A percentile compares a stretch with the other conserved stretches of the same genome.
Evolutionary conservation across 805 yeast genomes (phyloP).

Genomic region (Lachancea nothofagi): DNA sequence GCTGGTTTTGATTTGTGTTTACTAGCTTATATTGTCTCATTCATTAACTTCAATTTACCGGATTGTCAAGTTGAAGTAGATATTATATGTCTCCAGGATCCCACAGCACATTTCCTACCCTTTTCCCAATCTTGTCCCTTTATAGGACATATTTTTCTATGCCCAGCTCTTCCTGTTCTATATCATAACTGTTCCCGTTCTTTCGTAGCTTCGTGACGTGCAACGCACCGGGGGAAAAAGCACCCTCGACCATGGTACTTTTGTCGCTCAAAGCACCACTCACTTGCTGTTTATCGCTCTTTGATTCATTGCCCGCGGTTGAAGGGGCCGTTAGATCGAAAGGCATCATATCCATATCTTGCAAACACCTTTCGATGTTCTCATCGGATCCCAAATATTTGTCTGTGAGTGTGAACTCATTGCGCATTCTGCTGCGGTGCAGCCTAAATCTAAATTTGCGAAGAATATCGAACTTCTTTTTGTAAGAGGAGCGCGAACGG

Average conservation of each 20-base stretch:
- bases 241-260: slow-evolving; percentile 3
- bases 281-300: background rate
- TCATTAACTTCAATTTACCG: too few species aligned
- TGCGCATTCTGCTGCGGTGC: slow-evolving; percentile 4
- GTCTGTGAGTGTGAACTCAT: slow-evolving; percentile 8
- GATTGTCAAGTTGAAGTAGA: too few species aligned
- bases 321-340: slow-evolving; percentile 8
- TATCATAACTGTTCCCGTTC: too few species aligned
- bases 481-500: background rate
- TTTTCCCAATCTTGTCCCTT: too few species aligned
- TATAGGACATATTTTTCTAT: background rate
- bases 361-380: slow-evolving; percentile 8
- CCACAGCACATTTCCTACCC: too few species aligned
- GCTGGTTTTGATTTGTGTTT: too few species aligned
- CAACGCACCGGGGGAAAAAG: background rate
- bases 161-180: background rate
- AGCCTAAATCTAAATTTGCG: slow-evolving; percentile 6
- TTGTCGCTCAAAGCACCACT: slow-evolving; percentile 4
- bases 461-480: slow-evolving; percentile 1
- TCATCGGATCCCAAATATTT: slow-evolving; percentile 10
- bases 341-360: slow-evolving; percentile 12
- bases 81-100: too few species aligned
- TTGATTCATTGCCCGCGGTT: slow-evolving; percentile 2
- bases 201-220: slow-evolving; percentile 1
- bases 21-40: too few species aligned